Percentiles rank a stretch among this genome's conserved stretches.
These are phyloP conservation scores for Pseudocercospora musae DNA, from an alignment of 2,329 filamentous ascomycete genomes.

Conservation along the genomic window DNA sequence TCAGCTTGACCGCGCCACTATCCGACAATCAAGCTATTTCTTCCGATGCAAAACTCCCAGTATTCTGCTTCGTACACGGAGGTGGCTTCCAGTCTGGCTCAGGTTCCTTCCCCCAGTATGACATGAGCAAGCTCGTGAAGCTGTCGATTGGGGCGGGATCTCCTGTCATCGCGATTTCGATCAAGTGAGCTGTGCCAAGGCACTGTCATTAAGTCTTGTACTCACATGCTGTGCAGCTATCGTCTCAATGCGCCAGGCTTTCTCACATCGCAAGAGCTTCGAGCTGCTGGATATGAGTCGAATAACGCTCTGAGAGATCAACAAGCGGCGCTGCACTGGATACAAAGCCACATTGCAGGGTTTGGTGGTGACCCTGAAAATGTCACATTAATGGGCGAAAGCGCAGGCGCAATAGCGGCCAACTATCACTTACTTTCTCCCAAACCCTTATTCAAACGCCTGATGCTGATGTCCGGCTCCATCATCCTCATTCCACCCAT, in stretches of 20 bases:
- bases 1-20: constrained; percentile 9
- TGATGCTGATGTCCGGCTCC: constrained; percentile 44
- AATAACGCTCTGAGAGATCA: constrained; percentile 32
- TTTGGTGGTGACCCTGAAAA: constrained; percentile 27
- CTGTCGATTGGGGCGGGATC: constrained; percentile 43
- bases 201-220: not conserved
- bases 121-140: constrained; percentile 46
- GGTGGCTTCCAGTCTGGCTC: constrained; percentile 40
- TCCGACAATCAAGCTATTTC: not conserved
- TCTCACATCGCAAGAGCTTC: constrained; percentile 25
- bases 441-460: constrained; percentile 42
- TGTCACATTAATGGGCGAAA: constrained; percentile 26
- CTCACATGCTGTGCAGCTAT: constrained; percentile 38
- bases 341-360: constrained; percentile 22
- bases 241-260: constrained; percentile 46
- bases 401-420: constrained; percentile 61
- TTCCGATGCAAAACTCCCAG: constrained; percentile 32
- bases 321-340: constrained; percentile 35
- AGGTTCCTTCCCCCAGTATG: constrained; percentile 46
- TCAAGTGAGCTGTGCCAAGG: constrained; percentile 20
- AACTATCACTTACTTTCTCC: constrained; percentile 35
- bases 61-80: constrained; percentile 47
- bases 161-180: constrained; percentile 46
- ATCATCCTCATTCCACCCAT: constrained; percentile 42
- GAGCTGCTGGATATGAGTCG: constrained; percentile 25